Evolutionary conservation across 805 yeast species (phyloP).

Genomic region (Candida gorgasii): DNA sequence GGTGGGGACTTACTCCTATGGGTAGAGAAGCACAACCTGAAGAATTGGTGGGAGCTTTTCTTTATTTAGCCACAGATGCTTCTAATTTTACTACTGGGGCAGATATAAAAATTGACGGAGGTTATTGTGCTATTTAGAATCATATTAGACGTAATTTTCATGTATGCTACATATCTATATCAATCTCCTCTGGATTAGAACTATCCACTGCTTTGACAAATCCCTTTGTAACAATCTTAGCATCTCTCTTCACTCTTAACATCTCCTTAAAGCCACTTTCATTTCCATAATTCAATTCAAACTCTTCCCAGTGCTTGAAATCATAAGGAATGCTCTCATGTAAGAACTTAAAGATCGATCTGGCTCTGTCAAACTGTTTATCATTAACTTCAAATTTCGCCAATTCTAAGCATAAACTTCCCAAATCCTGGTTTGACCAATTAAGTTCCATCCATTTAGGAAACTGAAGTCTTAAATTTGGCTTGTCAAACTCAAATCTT

Average conservation of each 20-base stretch:
- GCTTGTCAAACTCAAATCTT: conserved; percentile 7
- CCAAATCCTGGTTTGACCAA: conserved; percentile 22
- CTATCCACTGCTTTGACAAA: conserved; percentile 43
- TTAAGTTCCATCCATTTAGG: conserved; percentile 31
- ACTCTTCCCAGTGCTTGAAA: conserved; percentile 58
- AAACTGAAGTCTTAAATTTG: conserved; percentile 10
- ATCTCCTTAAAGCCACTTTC: conserved; percentile 73
- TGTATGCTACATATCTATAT: conserved; percentile 52
- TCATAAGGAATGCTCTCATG: conserved; percentile 22
- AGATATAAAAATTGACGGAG: conserved; percentile 49
- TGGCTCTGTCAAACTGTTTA: conserved; percentile 58
- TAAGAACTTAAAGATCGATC: conserved; percentile 55
- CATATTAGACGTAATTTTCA: too few species aligned
- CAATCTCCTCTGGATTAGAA: conserved; percentile 61
- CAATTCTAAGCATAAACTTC: conserved; percentile 42
- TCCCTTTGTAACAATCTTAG: conserved; percentile 43
- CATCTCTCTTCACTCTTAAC: conserved; percentile 58
- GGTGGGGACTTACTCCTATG: conserved; percentile 44
- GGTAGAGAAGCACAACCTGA: conserved; percentile 47
- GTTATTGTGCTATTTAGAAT: conserved; percentile 31
- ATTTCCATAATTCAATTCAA: conserved; percentile 71
- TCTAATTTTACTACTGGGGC: conserved; percentile 46
- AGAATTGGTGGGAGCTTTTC: conserved; percentile 47
- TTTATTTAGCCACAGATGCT: conserved; percentile 46
- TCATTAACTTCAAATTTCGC: conserved; percentile 55